These are phyloP conservation scores for Arabis alpina DNA, from an alignment of 345 rosid species.

Conservation along the genomic window DNA sequence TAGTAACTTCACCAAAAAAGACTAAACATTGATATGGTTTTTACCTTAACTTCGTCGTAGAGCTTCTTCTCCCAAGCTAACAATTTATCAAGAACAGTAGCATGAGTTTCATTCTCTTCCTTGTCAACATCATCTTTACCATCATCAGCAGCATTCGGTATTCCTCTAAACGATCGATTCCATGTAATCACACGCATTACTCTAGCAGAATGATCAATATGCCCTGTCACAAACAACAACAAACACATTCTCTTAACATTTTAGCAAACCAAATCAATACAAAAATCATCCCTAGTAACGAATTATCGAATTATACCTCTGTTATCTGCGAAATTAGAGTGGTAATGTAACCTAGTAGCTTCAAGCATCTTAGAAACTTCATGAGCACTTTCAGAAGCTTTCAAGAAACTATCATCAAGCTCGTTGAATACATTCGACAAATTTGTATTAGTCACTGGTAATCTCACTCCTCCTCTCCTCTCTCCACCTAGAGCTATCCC, in stretches of 20 bases:
- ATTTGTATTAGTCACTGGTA: conserved; percentile 30
- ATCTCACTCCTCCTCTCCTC: conserved; percentile 48
- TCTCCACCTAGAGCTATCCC: conserved; percentile 42
- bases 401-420: conserved; percentile 88
- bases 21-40: conserved; percentile 17
- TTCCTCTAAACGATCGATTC: conserved; percentile 85
- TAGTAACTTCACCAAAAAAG: neutral
- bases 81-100: conserved; percentile 94
- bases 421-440: conserved; percentile 61
- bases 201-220: conserved; percentile 88
- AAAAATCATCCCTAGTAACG: no score
- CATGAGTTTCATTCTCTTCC: conserved; percentile 91
- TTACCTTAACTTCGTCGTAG: conserved; percentile 96
- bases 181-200: conserved; percentile 98
- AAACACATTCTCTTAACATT: no score
- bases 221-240: conserved; percentile 55
- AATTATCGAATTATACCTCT: conserved; percentile 52
- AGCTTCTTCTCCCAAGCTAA: conserved; percentile 99
- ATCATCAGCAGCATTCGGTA: conserved; percentile 53
- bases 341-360: conserved; percentile 93
- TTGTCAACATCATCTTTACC: conserved; percentile 76
- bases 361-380: conserved; percentile 95
- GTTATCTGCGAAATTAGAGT: conserved; percentile 98
- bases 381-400: conserved; percentile 89
- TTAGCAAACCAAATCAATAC: no score